These are phyloP conservation scores for Austroboletus niveus DNA, from an alignment of 1,284 basidiomycete species.

Conservation along the genomic window DNA sequence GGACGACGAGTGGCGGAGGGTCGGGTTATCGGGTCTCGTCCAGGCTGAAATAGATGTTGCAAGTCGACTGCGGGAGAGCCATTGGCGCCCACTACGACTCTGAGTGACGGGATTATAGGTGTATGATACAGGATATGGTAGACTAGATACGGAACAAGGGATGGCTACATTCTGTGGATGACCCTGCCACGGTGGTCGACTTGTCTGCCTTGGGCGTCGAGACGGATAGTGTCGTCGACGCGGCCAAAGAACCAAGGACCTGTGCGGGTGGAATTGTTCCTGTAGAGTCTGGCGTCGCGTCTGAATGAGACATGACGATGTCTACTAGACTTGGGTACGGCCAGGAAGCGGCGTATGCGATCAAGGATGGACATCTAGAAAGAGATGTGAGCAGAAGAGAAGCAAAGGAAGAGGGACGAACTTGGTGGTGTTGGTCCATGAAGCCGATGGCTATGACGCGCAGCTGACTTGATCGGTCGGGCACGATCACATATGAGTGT, in stretches of 20 bases:
- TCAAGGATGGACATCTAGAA: constrained; percentile 21
- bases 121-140: constrained; percentile 9
- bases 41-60: constrained; percentile 58
- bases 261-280: constrained; percentile 16
- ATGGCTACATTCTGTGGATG: constrained; percentile 27
- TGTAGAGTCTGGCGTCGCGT: constrained; percentile 13
- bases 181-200: constrained; percentile 24
- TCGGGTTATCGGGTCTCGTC: constrained; percentile 26
- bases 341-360: constrained; percentile 28
- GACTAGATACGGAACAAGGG: constrained; percentile 7
- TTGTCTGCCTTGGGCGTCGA: constrained; percentile 28
- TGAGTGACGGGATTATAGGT: constrained; percentile 3
- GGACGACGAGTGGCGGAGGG: neutral
- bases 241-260: constrained; percentile 24
- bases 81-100: constrained; percentile 61
- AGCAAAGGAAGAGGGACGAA: neutral
- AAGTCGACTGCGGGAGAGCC: constrained; percentile 43
- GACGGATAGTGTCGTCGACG: constrained; percentile 14
- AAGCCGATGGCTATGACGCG: neutral
- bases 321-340: constrained; percentile 1
- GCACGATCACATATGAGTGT: neutral
- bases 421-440: no score
- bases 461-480: neutral
- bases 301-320: constrained; percentile 11
- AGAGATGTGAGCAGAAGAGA: neutral